Evolutionary conservation across 1,139 yeast species (phyloP).

Genomic region (Pichia sp.): DNA sequence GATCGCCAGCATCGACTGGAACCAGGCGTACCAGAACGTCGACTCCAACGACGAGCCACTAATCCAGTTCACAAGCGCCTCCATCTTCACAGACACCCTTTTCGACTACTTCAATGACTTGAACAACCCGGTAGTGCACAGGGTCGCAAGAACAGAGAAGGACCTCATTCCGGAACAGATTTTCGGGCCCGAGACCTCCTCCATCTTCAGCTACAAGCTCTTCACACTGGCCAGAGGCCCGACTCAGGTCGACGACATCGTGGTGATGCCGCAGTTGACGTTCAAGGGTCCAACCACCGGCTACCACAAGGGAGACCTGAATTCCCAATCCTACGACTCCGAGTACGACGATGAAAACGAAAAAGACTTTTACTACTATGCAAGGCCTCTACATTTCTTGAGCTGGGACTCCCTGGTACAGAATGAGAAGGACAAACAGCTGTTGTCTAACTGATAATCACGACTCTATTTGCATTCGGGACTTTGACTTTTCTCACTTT

Average conservation of each 20-base stretch:
- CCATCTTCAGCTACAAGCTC: slow-evolving; percentile 44
- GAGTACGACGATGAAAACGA: slow-evolving; percentile 27
- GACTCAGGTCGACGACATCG: slow-evolving; percentile 68
- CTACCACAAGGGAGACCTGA: slow-evolving; percentile 15
- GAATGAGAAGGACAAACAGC: neutral
- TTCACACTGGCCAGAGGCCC: slow-evolving; percentile 71
- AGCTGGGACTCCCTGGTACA: slow-evolving; percentile 21
- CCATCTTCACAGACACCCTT: slow-evolving; percentile 72
- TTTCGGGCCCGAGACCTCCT: slow-evolving; percentile 26
- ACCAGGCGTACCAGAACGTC: slow-evolving; percentile 56
- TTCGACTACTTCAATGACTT: slow-evolving; percentile 61
- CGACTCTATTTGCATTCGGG: neutral
- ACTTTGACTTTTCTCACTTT: neutral
- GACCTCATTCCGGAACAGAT: slow-evolving; percentile 23
- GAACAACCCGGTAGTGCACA: slow-evolving; percentile 57
- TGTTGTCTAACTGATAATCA: neutral
- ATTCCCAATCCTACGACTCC: slow-evolving; percentile 15
- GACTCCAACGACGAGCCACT: slow-evolving; percentile 46
- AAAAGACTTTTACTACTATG: slow-evolving; percentile 26
- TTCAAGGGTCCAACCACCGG: slow-evolving; percentile 23
- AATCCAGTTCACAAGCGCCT: slow-evolving; percentile 72
- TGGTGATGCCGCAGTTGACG: slow-evolving; percentile 43
- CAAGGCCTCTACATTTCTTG: slow-evolving; percentile 26
- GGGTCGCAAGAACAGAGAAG: slow-evolving; percentile 53
- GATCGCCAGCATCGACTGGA: slow-evolving; percentile 39